Base-by-base conservation (phyloP, 148 eudicot species). In the Fagopyrum tataricum region DNA sequence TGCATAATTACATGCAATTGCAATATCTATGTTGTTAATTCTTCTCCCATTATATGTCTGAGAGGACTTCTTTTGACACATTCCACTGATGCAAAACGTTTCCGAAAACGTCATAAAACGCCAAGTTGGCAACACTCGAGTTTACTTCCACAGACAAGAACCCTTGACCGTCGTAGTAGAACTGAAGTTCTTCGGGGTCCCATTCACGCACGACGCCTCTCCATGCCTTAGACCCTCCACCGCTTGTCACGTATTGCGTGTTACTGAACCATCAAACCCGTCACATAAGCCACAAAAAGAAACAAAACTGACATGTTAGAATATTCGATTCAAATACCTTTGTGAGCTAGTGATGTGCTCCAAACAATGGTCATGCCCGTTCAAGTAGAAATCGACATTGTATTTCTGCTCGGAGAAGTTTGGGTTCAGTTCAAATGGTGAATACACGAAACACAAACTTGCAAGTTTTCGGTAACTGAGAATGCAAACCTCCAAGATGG, bases 201-300 rank as follows among this genome's bases (percentile, higher is more conserved):
- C 83, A 75, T 44, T 24, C 10, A 4, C 73, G 80, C 17, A 79
- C 49, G 18, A 83, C 87, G 0, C 95, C 97, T 40, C 84, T 85
- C 98, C 98, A 93, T 15, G 98, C 91, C 70, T 93, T 89, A 7
- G 98, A 93, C 7, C 98, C 98, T 20, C 88, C 97, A 2, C 98
- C 98, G 49, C 95, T 91, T 0, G 97, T 91, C 24, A 93, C 46
- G 74, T 86, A 93, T 11, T 91, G 39, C 13, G 66, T 59, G 12
- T 59, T 59, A 23, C 66, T 59, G 66, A 14, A 59, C 66, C 66
- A 24, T 3, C 39, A 24, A 23, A 10, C 40, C 66, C 66, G 11
- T 8, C 15, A 24, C 15, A 59, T 59, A 24, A 59, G 66, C 0
- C 40, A 10, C 11, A 15, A 6, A 15, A 17, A 58, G 11, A 17